Conservation (phyloP, 1,139 yeast genomes). For the Pichia cactophila region DNA sequence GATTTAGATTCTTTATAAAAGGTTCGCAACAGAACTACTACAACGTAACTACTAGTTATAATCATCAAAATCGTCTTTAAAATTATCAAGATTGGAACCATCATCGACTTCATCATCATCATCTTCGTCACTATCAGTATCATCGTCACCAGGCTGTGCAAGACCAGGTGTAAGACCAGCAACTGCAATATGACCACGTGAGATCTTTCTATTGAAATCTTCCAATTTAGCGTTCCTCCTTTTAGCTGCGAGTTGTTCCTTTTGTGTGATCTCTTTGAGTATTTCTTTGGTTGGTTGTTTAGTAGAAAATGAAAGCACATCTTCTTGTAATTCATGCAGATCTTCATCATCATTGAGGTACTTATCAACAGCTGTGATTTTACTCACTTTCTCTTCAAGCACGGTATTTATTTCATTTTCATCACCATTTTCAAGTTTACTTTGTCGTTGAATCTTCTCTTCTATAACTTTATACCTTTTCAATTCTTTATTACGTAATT, state of each 20-base stretch:
- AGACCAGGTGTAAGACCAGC: conserved; percentile 87
- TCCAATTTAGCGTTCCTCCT: conserved; percentile 27
- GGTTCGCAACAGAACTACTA: neutral
- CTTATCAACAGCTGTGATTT: conserved; percentile 34
- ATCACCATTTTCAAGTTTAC: conserved; percentile 41
- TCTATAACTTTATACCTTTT: conserved; percentile 33
- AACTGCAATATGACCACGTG: conserved; percentile 38
- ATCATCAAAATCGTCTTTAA: conserved; percentile 25
- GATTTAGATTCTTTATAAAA: neutral
- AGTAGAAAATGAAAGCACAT: conserved; percentile 10
- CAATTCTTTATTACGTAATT: conserved; percentile 29
- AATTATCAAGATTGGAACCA: conserved; percentile 3
- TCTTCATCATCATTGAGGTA: conserved; percentile 40
- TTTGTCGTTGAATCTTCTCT: conserved; percentile 39
- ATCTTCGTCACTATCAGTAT: conserved; percentile 20
- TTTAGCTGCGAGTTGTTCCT: conserved; percentile 9
- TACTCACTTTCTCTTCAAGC: conserved; percentile 41
- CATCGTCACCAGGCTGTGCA: conserved; percentile 69
- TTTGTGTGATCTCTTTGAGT: conserved; percentile 7
- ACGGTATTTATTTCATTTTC: conserved; percentile 37
- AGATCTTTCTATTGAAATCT: conserved; percentile 36
- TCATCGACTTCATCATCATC: conserved; percentile 8
- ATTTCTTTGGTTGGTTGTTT: conserved; percentile 4
- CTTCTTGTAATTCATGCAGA: conserved; percentile 18
- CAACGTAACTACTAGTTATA: conserved; percentile 13